phyloP scores from a whole-genome alignment of 805 yeast genomes.

The Kuraishia molischiana region DNA sequence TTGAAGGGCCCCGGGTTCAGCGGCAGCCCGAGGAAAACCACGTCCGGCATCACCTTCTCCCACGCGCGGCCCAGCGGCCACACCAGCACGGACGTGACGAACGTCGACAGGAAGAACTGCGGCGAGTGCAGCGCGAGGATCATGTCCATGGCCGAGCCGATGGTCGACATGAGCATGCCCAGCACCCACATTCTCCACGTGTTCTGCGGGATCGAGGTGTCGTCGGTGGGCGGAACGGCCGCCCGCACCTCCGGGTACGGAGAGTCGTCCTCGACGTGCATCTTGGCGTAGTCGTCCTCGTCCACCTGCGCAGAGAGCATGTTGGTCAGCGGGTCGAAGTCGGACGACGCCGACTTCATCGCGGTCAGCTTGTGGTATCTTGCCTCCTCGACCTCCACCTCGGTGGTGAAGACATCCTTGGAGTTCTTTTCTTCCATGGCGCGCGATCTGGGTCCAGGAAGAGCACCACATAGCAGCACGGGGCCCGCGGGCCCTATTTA shows the following conservation, averaged over 20 bases:
- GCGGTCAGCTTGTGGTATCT: neutral
- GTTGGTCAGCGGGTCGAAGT: neutral
- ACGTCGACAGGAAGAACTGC: neutral
- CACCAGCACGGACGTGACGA: slow-evolving; percentile 10
- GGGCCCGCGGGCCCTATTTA: too few species aligned
- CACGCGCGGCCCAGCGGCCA: slow-evolving; percentile 17
- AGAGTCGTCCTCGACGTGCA: slow-evolving; percentile 19
- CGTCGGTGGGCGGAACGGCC: slow-evolving; percentile 48
- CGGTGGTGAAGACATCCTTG: neutral
- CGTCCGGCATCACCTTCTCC: slow-evolving; percentile 21
- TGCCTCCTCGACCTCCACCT: neutral
- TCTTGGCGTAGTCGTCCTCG: neutral
- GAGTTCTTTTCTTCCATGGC: too few species aligned
- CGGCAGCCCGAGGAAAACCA: slow-evolving; percentile 16
- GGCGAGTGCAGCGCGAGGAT: slow-evolving; percentile 24
- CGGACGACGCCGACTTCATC: neutral
- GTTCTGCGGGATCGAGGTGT: slow-evolving; percentile 35
- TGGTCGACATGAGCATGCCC: slow-evolving; percentile 38
- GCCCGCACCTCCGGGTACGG: slow-evolving; percentile 64
- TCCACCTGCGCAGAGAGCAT: neutral
- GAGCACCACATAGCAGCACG: too few species aligned
- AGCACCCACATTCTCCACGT: slow-evolving; percentile 48
- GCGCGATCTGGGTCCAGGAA: too few species aligned
- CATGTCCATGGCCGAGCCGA: slow-evolving; percentile 47
- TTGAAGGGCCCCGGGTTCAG: slow-evolving; percentile 56